Evolutionary conservation across 805 yeast genomes (phyloP).

Genomic region (Schwanniomyces yamadae): DNA sequence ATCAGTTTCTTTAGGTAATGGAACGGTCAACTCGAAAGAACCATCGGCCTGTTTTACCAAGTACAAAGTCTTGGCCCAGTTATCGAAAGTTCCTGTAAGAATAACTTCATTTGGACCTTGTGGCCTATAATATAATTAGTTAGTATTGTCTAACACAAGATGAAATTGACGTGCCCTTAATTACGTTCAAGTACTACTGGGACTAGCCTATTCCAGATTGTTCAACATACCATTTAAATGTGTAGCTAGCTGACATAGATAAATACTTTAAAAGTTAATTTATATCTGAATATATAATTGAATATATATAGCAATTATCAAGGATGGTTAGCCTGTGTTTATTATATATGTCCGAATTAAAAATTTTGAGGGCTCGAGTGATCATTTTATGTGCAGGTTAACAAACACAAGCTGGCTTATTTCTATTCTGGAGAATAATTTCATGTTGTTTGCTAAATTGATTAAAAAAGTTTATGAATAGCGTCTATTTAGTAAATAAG

Average conservation of each 20-base stretch:
- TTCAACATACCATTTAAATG: slow-evolving; percentile 40
- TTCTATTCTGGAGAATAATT: too few relatives aligned
- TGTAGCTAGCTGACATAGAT: slow-evolving; percentile 32
- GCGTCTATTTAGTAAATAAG: too few relatives aligned
- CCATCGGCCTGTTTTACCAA: slow-evolving; percentile 61
- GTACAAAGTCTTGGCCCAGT: slow-evolving; percentile 60
- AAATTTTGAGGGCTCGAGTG: too few relatives aligned
- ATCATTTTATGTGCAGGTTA: too few relatives aligned
- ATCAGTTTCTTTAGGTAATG: slow-evolving; percentile 44
- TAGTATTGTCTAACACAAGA: slow-evolving; percentile 24
- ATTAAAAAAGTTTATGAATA: too few relatives aligned
- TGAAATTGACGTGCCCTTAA: too few relatives aligned
- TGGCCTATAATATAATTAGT: slow-evolving; percentile 34
- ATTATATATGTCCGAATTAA: too few relatives aligned
- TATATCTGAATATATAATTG: neutral
- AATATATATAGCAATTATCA: slow-evolving; percentile 1
- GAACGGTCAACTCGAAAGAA: slow-evolving; percentile 58
- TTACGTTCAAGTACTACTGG: neutral
- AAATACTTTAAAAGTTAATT: neutral
- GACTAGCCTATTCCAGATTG: neutral
- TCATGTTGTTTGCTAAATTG: too few relatives aligned
- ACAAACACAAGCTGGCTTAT: too few relatives aligned
- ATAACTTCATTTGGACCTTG: slow-evolving; percentile 51
- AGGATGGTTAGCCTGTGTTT: neutral
- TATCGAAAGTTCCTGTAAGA: slow-evolving; percentile 70